A percentile compares a stretch with the other conserved stretches of the same genome.
Conservation (phyloP, 2,329 filamentous ascomycete genomes). For the Rutstroemia sp. region DNA sequence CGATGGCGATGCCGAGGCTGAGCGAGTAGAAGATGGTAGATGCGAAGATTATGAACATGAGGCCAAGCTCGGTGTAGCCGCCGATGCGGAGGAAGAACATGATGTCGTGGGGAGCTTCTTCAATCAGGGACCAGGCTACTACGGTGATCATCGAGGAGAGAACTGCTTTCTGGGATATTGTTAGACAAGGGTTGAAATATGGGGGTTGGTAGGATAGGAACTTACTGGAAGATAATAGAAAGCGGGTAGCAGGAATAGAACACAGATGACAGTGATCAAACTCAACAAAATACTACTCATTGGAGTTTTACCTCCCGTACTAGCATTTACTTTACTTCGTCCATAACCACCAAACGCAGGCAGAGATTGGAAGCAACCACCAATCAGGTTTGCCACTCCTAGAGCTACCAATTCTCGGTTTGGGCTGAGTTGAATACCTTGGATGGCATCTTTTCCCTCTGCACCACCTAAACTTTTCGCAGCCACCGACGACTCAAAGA, state of each 20-base stretch:
- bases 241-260: conserved; percentile 77
- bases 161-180: conserved; percentile 68
- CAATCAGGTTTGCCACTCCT: conserved; percentile 83
- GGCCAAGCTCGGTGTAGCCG: conserved; percentile 75
- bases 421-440: conserved; percentile 75
- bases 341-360: conserved; percentile 96
- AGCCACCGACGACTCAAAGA: conserved; percentile 95
- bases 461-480: conserved; percentile 75
- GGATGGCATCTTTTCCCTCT: conserved; percentile 55
- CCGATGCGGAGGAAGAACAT: conserved; percentile 80
- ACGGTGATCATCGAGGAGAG: conserved; percentile 91
- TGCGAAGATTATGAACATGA: conserved; percentile 87
- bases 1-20: conserved; percentile 86
- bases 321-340: conserved; percentile 88
- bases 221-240: conserved; percentile 93
- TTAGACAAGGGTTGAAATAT: conserved; percentile 8
- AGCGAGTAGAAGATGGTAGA: conserved; percentile 94
- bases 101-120: conserved; percentile 91
- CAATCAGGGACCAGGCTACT: conserved; percentile 87
- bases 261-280: conserved; percentile 71
- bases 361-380: conserved; percentile 84
- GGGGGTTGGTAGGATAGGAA: conserved; percentile 17
- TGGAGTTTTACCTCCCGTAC: conserved; percentile 84
- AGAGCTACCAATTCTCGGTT: conserved; percentile 92
- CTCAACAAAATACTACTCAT: conserved; percentile 89